phyloP scores from a whole-genome alignment of 192 early-diverging fungal species.

The Diversispora eburnea region DNA sequence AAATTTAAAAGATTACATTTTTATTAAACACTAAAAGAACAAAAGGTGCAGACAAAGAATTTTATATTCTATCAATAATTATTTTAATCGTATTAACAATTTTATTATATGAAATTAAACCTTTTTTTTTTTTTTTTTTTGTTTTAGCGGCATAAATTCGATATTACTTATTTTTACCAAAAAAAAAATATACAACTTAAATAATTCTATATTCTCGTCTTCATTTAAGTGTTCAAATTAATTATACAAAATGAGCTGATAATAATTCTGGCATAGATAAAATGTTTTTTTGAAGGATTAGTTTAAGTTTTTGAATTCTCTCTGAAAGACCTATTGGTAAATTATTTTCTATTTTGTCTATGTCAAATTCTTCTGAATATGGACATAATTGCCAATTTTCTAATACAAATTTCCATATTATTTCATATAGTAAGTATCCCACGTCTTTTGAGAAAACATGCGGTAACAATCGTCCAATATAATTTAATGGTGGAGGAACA shows the following conservation, averaged over 20 bases:
- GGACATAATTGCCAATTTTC: constrained; percentile 24
- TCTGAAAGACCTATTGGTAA: neutral
- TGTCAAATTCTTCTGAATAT: constrained; percentile 9
- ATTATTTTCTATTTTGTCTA: neutral
- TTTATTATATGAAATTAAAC: too few species aligned
- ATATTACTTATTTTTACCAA: too few species aligned
- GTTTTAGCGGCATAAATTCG: too few species aligned
- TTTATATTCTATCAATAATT: too few species aligned
- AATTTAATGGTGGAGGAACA: constrained; percentile 2
- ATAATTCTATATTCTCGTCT: too few species aligned
- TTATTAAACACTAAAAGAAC: too few species aligned
- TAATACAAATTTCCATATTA: constrained; percentile 5
- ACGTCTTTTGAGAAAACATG: constrained; percentile 10
- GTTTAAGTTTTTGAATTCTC: neutral
- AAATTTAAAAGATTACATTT: too few species aligned
- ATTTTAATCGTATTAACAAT: too few species aligned
- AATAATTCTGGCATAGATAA: constrained; percentile 3
- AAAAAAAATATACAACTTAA: too few species aligned
- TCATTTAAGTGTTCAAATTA: too few species aligned
- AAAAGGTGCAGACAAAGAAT: too few species aligned
- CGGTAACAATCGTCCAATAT: neutral
- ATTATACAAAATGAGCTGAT: neutral
- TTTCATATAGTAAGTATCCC: constrained; percentile 15
- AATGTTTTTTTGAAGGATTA: constrained; percentile 17
- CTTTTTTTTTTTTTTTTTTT: too few species aligned